These are phyloP conservation scores for Cordyceps cateniannulata DNA, from an alignment of 2,329 filamentous ascomycete species.

Conservation along the genomic window DNA sequence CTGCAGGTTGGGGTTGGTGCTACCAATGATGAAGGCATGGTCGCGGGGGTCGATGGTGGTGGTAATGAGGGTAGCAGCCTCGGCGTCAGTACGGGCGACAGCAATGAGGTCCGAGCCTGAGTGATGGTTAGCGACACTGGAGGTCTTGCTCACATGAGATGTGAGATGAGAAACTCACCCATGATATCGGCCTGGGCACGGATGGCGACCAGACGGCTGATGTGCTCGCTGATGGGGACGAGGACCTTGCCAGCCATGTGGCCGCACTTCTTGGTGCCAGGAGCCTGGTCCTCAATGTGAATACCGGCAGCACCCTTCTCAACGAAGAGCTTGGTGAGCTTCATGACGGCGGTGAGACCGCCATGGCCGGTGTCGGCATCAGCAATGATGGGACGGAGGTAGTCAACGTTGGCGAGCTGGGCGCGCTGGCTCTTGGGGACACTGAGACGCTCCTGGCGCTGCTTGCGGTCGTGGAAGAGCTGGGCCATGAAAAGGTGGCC, in stretches of 20 bases:
- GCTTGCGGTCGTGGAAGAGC: slow-evolving; percentile 98
- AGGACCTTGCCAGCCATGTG: slow-evolving; percentile 99
- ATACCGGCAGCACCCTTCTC: slow-evolving; percentile 96
- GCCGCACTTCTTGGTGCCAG: slow-evolving; percentile 98
- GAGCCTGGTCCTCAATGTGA: slow-evolving; percentile 97
- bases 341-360: slow-evolving; percentile 98
- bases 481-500: slow-evolving; percentile 97
- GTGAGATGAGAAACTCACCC: slow-evolving; percentile 47
- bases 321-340: slow-evolving; percentile 94
- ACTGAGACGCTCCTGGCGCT: slow-evolving; percentile 86
- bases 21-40: slow-evolving; percentile 86
- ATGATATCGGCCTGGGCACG: slow-evolving; percentile 98
- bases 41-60: slow-evolving; percentile 94
- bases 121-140: slow-evolving; percentile 1
- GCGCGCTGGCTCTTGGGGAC: slow-evolving; percentile 65
- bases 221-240: slow-evolving; percentile 95
- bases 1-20: slow-evolving; percentile 77
- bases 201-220: slow-evolving; percentile 94
- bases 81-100: slow-evolving; percentile 91
- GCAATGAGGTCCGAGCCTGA: slow-evolving; percentile 76
- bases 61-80: slow-evolving; percentile 94
- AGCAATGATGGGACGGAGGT: slow-evolving; percentile 89
- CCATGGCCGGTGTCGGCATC: slow-evolving; percentile 97
- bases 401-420: slow-evolving; percentile 77
- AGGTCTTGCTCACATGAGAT: not conserved